Evolutionary conservation across 306 rosid genomes (phyloP), one percentile per base, ranked within the genome.

Genomic region (Sesbania bispinosa): DNA sequence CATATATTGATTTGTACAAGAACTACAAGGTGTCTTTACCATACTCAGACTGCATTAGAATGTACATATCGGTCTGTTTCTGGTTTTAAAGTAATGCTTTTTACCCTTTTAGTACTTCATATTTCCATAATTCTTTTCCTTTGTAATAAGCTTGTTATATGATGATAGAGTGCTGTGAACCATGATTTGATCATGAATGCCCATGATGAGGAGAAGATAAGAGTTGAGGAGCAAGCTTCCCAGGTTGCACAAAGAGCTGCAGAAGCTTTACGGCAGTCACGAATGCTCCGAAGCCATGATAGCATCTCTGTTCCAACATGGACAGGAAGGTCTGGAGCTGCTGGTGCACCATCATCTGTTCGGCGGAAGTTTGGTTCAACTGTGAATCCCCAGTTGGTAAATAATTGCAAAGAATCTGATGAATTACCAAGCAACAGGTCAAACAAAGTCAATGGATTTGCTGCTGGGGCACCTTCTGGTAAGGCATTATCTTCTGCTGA

Each of bases 251-350:
- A 85, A 72, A 89, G 94, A 86, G 97, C 97, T 43, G 96, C 96
- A 26, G 97, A 94, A 85, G 98, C 95, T 45, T 86, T 91, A 80
- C 88, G 95, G 30, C 83, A 84, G 78, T 91, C 98, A 16, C 83
- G 96, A 73, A 89, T 90, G 81, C 86, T 86, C 62, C 85, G 98
- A 67, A 87, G 95, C 77, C 82, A 74, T 27, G 95, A 87, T 19
- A 82, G 92, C 60, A 8, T 94, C 51, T 82, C 95, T 7, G 81
- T 91, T 80, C 98, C 98, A 14, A 94, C 98, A 77, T 89, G 98
- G 98, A 91, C 98, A 4, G 98, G 97, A 67, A 94, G 83, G 81
- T 89, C 97, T 21, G 98, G 98, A 73, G 26, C 88, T 65, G 98
- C 98, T 14, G 98, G 97, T 27, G 97, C 96, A 75, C 97, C 98